Evolutionary conservation across 176 grass and related monocot species (phyloP).

Genomic region (Metroxylon sagu): DNA sequence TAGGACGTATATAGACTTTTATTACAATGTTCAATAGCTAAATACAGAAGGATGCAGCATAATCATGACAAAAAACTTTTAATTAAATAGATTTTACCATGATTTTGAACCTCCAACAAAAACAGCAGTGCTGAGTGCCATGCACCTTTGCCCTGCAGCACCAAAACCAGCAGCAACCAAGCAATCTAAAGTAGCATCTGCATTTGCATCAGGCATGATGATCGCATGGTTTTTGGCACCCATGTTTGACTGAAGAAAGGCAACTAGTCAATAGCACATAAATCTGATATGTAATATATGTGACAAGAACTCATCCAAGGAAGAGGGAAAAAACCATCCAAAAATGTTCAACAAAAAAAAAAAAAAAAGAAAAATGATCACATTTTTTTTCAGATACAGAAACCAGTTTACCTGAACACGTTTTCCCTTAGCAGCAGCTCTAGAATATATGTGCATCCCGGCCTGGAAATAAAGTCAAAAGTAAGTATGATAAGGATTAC

Average conservation of each 20-base stretch:
- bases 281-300: neutral
- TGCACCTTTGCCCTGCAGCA: slow-evolving; percentile 94
- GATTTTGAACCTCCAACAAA: slow-evolving; percentile 89
- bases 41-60: too few relatives aligned
- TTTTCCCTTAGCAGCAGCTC: slow-evolving; percentile 80
- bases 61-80: neutral
- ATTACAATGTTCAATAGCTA: too few relatives aligned
- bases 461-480: slow-evolving; percentile 36
- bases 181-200: slow-evolving; percentile 73
- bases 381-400: too few relatives aligned
- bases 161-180: slow-evolving; percentile 96
- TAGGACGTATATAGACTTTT: too few relatives aligned
- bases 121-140: slow-evolving; percentile 95
- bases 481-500: neutral
- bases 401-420: slow-evolving; percentile 71
- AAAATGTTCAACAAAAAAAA: neutral
- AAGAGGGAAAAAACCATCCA: too few relatives aligned
- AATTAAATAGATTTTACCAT: slow-evolving; percentile 37
- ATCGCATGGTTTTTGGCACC: slow-evolving; percentile 97
- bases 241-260: slow-evolving; percentile 79
- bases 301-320: too few relatives aligned
- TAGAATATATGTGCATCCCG: slow-evolving; percentile 98
- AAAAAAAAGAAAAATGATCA: neutral
- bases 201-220: slow-evolving; percentile 84
- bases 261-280: slow-evolving; percentile 8